phyloP scores from a whole-genome alignment of 208 protist species.

The Endotrypanum monterogeii region DNA sequence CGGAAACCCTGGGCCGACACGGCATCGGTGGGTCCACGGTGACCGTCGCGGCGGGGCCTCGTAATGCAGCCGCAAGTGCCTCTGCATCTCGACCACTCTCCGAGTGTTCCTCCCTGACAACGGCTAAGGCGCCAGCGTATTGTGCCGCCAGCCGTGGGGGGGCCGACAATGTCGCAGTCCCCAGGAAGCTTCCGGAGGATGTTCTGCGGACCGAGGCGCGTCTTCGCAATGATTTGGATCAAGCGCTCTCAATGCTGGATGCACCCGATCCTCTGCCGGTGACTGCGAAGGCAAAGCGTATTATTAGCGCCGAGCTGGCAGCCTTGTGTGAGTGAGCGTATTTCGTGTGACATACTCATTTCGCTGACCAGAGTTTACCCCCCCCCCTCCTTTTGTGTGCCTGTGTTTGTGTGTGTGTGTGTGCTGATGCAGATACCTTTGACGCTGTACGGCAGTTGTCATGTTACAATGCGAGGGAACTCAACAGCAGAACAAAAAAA shows the following conservation, averaged over 20 bases:
- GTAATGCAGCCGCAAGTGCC: background rate
- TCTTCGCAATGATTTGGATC: constrained; percentile 47
- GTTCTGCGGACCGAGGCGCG: constrained; percentile 38
- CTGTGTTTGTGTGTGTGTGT: background rate
- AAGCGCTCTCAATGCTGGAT: constrained; percentile 50
- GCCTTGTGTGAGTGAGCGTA: constrained; percentile 15
- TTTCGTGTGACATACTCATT: background rate
- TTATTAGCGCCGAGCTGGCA: constrained; percentile 32
- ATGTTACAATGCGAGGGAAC: background rate
- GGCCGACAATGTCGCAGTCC: background rate
- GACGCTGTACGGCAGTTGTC: background rate
- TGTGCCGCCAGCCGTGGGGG: background rate
- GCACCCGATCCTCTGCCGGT: constrained; percentile 41
- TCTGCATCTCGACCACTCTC: background rate
- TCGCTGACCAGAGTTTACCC: background rate
- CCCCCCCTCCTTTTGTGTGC: no score
- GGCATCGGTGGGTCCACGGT: background rate
- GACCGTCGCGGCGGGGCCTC: background rate
- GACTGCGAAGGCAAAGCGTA: constrained; percentile 39
- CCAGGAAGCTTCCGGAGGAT: background rate
- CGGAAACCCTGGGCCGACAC: background rate
- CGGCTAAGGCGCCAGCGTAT: no score
- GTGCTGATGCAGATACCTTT: background rate
- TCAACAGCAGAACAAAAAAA: no score
- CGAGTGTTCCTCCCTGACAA: background rate